Conservation (phyloP, 345 rosid genomes). For the Arabis alpina region DNA sequence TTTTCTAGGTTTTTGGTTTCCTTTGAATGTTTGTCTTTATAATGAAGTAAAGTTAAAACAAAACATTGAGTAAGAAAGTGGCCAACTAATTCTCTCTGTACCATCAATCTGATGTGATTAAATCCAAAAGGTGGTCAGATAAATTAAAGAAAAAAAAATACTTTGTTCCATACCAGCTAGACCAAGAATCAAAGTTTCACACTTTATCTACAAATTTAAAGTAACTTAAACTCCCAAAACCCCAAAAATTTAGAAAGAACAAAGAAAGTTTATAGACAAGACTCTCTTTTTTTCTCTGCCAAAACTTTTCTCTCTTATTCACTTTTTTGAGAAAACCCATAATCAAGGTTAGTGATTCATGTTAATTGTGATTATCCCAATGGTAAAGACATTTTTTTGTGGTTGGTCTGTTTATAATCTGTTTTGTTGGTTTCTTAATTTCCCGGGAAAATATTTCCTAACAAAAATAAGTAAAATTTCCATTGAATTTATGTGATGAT, state of each 20-base stretch:
- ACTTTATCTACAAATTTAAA: conserved; percentile 40
- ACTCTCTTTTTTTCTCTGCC: conserved; percentile 25
- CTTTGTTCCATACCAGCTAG: conserved; percentile 40
- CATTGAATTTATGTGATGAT: conserved; percentile 23
- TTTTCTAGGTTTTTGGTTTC: conserved; percentile 11
- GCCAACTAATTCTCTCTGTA: conserved; percentile 52
- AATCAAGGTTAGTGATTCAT: conserved; percentile 33
- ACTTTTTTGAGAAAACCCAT: conserved; percentile 21
- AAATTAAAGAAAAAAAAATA: conserved; percentile 8
- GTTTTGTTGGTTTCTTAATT: background rate
- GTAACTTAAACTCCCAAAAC: background rate
- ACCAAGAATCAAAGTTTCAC: conserved; percentile 36
- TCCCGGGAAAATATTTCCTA: background rate
- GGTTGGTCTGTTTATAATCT: background rate
- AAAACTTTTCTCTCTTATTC: conserved; percentile 33
- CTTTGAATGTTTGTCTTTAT: conserved; percentile 37
- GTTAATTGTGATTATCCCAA: conserved; percentile 21
- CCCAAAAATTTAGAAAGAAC: too few relatives aligned
- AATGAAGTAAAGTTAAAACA: conserved; percentile 42
- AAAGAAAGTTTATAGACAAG: background rate
- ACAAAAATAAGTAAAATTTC: background rate
- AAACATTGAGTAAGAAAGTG: conserved; percentile 55
- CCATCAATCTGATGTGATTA: conserved; percentile 36
- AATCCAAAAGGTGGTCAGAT: conserved; percentile 39
- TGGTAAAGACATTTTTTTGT: background rate